Conservation (phyloP, 768 basidiomycete genomes). For the Serpula lacrymans region DNA sequence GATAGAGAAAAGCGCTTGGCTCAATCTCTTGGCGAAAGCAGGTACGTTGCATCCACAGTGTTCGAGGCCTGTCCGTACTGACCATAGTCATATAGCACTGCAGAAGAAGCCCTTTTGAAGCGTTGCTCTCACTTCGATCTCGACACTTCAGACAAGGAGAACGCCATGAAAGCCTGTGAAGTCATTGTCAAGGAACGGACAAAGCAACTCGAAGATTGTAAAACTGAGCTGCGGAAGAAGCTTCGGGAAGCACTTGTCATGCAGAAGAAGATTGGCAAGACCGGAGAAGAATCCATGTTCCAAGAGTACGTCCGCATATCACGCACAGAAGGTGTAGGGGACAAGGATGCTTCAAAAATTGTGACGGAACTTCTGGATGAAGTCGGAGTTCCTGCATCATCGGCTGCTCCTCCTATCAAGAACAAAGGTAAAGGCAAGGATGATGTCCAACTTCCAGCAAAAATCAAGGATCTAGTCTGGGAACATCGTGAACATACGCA, state of each 20-base stretch:
- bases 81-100: conserved; percentile 49
- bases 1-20: conserved; percentile 88
- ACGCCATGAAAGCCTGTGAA: conserved; percentile 92
- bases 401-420: conserved; percentile 31
- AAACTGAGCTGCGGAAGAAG: conserved; percentile 62
- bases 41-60: conserved; percentile 36
- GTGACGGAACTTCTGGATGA: conserved; percentile 58
- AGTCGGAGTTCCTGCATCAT: conserved; percentile 44
- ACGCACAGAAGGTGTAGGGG: conserved; percentile 63
- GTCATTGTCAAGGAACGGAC: conserved; percentile 83
- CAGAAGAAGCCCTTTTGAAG: conserved; percentile 91
- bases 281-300: conserved; percentile 73
- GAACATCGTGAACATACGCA: conserved; percentile 85
- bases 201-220: conserved; percentile 77
- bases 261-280: conserved; percentile 64
- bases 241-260: conserved; percentile 63
- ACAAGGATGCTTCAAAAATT: conserved; percentile 68
- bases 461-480: conserved; percentile 65
- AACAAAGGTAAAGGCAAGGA: conserved; percentile 48
- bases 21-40: conserved; percentile 85
- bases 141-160: conserved; percentile 56
- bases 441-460: conserved; percentile 51
- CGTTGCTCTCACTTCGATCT: conserved; percentile 94
- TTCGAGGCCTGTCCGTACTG: neutral
- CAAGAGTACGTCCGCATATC: conserved; percentile 71